A percentile compares a stretch with the other conserved stretches of the same genome.
Evolutionary conservation across 139 green algal genomes (phyloP).

Genomic region (Chlorella vulgaris): DNA sequence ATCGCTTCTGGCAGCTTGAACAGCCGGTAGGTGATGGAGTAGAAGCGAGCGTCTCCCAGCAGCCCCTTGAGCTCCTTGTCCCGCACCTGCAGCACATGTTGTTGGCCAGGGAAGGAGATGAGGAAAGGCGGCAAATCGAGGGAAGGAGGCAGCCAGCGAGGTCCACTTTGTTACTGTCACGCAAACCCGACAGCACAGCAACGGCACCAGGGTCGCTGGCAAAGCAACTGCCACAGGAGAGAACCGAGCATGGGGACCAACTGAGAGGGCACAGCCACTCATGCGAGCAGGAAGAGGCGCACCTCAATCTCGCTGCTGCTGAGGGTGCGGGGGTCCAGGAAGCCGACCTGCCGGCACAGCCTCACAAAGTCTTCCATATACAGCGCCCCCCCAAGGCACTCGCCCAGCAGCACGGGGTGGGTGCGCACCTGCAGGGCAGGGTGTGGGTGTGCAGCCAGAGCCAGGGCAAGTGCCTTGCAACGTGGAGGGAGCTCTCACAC

Average conservation of each 20-base stretch:
- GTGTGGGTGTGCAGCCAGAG: background rate
- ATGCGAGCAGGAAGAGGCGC: slow-evolving; percentile 3
- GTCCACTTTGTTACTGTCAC: too few species aligned
- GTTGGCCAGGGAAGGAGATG: background rate
- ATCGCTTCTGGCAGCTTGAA: slow-evolving; percentile 94
- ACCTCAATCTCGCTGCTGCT: slow-evolving; percentile 55
- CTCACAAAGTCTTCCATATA: slow-evolving; percentile 94
- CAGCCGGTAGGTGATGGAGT: slow-evolving; percentile 92
- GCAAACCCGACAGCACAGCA: too few species aligned
- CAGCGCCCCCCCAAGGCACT: slow-evolving; percentile 95
- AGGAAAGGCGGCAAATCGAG: background rate
- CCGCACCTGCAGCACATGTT: slow-evolving; percentile 50
- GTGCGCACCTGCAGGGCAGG: slow-evolving; percentile 59
- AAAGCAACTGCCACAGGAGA: too few species aligned
- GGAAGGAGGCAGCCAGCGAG: too few species aligned
- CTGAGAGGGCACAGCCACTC: too few species aligned
- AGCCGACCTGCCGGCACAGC: slow-evolving; percentile 76
- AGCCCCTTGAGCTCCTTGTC: slow-evolving; percentile 77
- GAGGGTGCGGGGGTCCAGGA: slow-evolving; percentile 84
- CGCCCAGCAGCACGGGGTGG: slow-evolving; percentile 72
- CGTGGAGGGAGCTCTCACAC: too few species aligned
- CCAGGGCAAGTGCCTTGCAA: too few species aligned
- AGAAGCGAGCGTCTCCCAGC: slow-evolving; percentile 90
- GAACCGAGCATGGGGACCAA: too few species aligned
- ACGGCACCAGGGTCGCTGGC: too few species aligned